Evolutionary conservation across 2,329 filamentous ascomycete species (phyloP), one percentile per base, ranked within the genome.

Genomic region (Lithohypha guttulata): DNA sequence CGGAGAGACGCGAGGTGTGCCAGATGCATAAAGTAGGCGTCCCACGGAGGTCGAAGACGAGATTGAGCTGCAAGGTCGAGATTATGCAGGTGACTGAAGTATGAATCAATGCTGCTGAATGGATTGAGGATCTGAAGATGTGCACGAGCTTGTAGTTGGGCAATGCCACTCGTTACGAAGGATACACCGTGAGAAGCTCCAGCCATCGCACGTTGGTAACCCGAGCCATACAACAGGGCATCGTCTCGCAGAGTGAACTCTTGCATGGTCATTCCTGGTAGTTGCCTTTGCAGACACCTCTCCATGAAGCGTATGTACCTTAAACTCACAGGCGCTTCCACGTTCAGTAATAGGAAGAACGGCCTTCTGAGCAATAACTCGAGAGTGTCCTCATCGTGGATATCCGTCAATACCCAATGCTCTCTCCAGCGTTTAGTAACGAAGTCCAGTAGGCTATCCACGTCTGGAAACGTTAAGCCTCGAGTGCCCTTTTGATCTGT

Each of bases 11-110:
- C 91, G 33, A 98, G 75, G 22, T 83, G 85, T 4, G 91, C 87
- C n/a, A 98, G 70, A 27, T 84, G 77, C 91, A 98, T 98, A 58
- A 98, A 98, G 65, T 98, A 98, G 53, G 83, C 79, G 61, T 98
- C 91, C 91, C 91, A 98, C 34, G 76, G 79, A 1, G 91, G 91
- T 1, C 91, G 77, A 23, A 98, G 70, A 2, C 91, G 80, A 51
- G 82, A 74, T 22, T 80, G 73, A 54, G 91, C 79, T 2, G 81
- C 71, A 18, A 98, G 73, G 57, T 93, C 75, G 6, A 95, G 71
- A 32, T 75, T 72, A 34, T 73, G 70, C 1, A 98, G 73, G 6
- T 82, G 79, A 3, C 71, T 67, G 58, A 85, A 78, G 4, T 96
- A 71, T 49, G 81, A 73, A 7, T 75, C 65, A 1, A 93, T 63